These are phyloP conservation scores for Lactifluus piperatus DNA, from an alignment of 768 basidiomycete genomes.

Conservation along the genomic window DNA sequence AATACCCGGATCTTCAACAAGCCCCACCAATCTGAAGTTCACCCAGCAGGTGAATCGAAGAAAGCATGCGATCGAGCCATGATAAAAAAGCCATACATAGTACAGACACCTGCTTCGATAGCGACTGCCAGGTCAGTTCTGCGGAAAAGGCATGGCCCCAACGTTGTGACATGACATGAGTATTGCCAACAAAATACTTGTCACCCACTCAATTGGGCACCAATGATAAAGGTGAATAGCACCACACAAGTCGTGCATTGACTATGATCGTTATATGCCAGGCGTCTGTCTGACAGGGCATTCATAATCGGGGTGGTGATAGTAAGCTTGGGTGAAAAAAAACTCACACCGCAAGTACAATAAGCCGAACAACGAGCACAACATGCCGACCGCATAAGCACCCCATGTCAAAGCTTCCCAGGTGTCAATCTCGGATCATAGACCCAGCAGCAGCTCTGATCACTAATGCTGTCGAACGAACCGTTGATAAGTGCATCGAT, in stretches of 20 bases:
- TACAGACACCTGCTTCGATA: constrained; percentile 82
- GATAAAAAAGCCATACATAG: constrained; percentile 45
- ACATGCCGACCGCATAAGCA: constrained; percentile 66
- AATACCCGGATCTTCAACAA: constrained; percentile 78
- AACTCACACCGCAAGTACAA: constrained; percentile 62
- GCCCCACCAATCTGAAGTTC: constrained; percentile 61
- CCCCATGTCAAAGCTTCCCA: constrained; percentile 62
- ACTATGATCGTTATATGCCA: constrained; percentile 63
- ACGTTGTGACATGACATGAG: constrained; percentile 1
- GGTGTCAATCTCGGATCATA: not conserved
- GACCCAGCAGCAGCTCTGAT: constrained; percentile 24
- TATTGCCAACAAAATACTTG: not conserved
- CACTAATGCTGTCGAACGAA: constrained; percentile 70
- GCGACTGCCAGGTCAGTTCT: constrained; percentile 67
- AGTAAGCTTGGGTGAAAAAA: not conserved
- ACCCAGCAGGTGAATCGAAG: not conserved
- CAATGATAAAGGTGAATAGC: constrained; percentile 76
- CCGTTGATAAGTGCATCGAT: constrained; percentile 82
- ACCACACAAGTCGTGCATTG: constrained; percentile 73
- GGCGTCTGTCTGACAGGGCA: constrained; percentile 48
- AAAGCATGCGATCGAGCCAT: not conserved
- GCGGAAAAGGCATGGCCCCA: constrained; percentile 1
- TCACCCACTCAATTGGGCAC: constrained; percentile 57
- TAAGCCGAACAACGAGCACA: constrained; percentile 68
- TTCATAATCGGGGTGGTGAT: not conserved